These are phyloP conservation scores for Cydonia oblonga DNA, from an alignment of 331 rosid genomes.

Conservation along the genomic window DNA sequence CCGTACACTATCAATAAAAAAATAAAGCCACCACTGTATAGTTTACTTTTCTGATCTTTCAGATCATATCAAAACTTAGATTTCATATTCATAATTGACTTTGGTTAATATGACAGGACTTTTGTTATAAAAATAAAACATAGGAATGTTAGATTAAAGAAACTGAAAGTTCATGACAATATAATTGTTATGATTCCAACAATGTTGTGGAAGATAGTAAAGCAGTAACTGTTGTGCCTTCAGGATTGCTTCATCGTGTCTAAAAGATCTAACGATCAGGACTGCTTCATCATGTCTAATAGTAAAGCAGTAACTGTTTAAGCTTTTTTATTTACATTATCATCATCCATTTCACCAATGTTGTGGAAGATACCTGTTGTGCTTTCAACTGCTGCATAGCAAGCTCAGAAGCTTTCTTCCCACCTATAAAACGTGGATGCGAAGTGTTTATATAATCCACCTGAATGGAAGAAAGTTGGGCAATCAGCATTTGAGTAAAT, in stretches of 20 bases:
- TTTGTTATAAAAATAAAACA: neutral
- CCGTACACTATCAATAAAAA: neutral
- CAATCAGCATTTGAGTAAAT: slow-evolving; percentile 3
- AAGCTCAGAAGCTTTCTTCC: slow-evolving; percentile 34
- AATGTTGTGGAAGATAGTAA: too few species aligned
- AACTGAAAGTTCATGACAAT: neutral
- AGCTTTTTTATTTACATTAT: neutral
- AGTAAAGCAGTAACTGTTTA: neutral
- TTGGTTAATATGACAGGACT: neutral
- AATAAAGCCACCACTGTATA: neutral
- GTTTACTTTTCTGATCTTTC: neutral
- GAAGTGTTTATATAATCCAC: slow-evolving; percentile 38
- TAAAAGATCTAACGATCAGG: neutral
- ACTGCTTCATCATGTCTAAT: neutral
- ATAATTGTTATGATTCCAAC: neutral
- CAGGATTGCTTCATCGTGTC: neutral
- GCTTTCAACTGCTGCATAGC: slow-evolving; percentile 28
- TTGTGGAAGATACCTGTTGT: slow-evolving; percentile 9
- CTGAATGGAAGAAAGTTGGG: slow-evolving; percentile 13
- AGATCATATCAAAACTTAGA: neutral
- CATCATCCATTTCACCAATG: neutral
- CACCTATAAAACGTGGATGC: slow-evolving; percentile 32
- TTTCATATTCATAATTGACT: neutral
- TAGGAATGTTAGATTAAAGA: neutral
- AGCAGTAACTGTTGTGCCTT: neutral